phyloP scores from a whole-genome alignment of 306 rosid species.

The Macrotyloma uniflorum region DNA sequence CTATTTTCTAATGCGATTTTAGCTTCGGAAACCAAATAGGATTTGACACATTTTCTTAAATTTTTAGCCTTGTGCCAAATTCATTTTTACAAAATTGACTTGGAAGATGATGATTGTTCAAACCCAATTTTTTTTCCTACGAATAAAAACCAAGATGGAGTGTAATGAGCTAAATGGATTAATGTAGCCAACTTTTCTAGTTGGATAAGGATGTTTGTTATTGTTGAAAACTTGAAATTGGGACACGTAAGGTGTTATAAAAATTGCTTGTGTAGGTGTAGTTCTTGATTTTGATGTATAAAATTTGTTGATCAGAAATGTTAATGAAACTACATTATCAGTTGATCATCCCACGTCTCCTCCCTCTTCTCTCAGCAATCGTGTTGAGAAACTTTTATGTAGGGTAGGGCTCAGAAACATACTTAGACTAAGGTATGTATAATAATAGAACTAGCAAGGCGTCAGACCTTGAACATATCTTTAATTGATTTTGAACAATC shows the following conservation, averaged over 20 bases:
- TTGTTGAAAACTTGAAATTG: background rate
- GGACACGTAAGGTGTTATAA: background rate
- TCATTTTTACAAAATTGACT: background rate
- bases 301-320: background rate
- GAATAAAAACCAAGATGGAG: background rate
- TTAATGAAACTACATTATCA: background rate
- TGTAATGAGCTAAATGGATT: background rate
- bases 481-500: background rate
- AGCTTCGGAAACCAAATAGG: background rate
- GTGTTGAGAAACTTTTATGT: background rate
- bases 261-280: background rate
- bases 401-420: background rate
- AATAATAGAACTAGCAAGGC: background rate
- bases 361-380: background rate
- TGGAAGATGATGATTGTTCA: background rate
- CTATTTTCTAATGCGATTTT: background rate
- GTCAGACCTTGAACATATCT: background rate
- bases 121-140: background rate
- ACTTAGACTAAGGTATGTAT: background rate
- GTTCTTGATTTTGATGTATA: background rate
- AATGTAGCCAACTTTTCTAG: background rate
- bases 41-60: background rate
- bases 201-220: background rate
- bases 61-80: background rate
- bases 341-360: background rate